Percentiles rank a stretch among this genome's conserved stretches.
Evolutionary conservation across 495 filamentous ascomycete species (phyloP).

Genomic region (Antarctomyces pellizariae): DNA sequence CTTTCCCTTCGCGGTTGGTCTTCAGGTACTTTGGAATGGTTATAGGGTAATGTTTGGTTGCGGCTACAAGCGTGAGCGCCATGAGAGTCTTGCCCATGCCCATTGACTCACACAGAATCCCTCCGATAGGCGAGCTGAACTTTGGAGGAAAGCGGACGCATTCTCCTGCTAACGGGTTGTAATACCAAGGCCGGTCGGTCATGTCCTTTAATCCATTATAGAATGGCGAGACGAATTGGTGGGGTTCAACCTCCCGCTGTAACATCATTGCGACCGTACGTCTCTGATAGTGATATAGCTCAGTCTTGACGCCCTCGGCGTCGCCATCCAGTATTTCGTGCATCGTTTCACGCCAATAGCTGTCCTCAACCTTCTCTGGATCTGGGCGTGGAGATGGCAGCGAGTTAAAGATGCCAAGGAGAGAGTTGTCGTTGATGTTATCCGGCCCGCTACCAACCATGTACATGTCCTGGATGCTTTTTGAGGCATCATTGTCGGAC

Average conservation of each 20-base stretch:
- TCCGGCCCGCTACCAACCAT: slow-evolving; percentile 1
- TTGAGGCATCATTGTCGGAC: background rate
- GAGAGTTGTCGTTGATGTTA: slow-evolving; percentile 28
- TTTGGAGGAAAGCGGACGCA: slow-evolving; percentile 35
- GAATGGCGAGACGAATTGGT: slow-evolving; percentile 47
- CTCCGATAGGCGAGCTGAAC: slow-evolving; percentile 58
- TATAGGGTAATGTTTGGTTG: too few relatives aligned
- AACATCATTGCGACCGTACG: slow-evolving; percentile 70
- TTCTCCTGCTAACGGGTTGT: slow-evolving; percentile 36
- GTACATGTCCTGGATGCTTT: background rate
- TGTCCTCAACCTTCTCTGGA: slow-evolving; percentile 25
- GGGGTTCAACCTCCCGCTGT: slow-evolving; percentile 48
- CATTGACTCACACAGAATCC: slow-evolving; percentile 55
- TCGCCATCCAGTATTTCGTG: slow-evolving; percentile 31
- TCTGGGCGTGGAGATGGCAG: slow-evolving; percentile 45
- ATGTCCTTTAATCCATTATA: slow-evolving; percentile 33
- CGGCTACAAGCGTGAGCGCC: slow-evolving; percentile 59
- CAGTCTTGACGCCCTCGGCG: slow-evolving; percentile 38
- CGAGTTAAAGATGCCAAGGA: slow-evolving; percentile 76
- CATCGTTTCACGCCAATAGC: slow-evolving; percentile 34
- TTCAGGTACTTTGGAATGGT: too few relatives aligned
- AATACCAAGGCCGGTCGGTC: slow-evolving; percentile 40
- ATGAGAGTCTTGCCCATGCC: slow-evolving; percentile 71
- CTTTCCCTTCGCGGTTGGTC: too few relatives aligned
- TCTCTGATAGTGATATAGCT: slow-evolving; percentile 56